Base-by-base conservation (phyloP, 1,284 basidiomycete genomes). In the Ceratobasidium theobromae region DNA sequence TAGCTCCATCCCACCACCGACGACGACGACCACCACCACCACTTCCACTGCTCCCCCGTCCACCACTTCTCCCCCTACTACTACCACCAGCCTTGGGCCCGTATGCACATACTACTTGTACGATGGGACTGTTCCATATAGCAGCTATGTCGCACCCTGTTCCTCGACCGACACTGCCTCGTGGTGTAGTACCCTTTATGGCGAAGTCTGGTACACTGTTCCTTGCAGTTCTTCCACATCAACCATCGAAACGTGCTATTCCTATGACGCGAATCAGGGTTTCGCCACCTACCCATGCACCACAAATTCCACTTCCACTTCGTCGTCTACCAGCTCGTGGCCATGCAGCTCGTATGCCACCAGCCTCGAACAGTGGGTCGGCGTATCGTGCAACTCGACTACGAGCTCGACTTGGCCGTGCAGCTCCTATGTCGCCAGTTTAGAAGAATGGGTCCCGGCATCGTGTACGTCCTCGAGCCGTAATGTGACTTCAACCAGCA, bases 301-400 rank as follows among this genome's bases (percentile, higher is more conserved):
- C 18, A 45, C 54, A 9, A 57, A 57, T 25, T 2, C 30, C 27
- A 60, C 45, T 9, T 32, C 33, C 5, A 18, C 45, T 1, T 23
- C 30, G 1, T 18, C 28, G 23, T 18, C 57, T 3, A 49, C 33
- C 14, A 33, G 8, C n/a, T 49, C 53, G 18, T 54, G 57, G 57
- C 57, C 57, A 9, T 60, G 57, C 40, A 60, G 45, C 43, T 49
- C 57, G 5, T 60, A 49, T 40, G 25, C 27, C 14, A 21, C 21
- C 30, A 46, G n/a, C 16, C n/a, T 27, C 23, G 40, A 45, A 21
- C 45, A 46, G 18, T 38, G 35, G 35, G 35, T 38, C 35, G 9
- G 9, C 35, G 35, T 38, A 38, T 38, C 35, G 8, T 38, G 35
- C 35, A 16, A 21, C 45, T 46, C 45, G 16, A 46, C 45, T 46